Conservation (phyloP, 768 basidiomycete genomes). For the Clitopilus passeckerianus region DNA sequence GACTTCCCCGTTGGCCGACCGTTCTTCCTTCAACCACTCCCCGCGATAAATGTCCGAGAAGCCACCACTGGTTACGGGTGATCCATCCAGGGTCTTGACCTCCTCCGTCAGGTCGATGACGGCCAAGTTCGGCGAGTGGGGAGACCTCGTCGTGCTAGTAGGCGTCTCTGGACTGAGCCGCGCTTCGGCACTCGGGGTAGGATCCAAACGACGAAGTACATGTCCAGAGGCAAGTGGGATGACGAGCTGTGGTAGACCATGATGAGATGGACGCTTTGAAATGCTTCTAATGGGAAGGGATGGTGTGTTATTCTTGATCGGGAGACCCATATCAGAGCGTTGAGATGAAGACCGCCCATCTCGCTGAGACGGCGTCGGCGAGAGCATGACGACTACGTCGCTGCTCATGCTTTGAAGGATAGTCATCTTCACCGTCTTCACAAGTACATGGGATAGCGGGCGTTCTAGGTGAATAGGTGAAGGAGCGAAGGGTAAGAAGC, state of each 20-base stretch:
- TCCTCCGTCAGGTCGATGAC: constrained; percentile 27
- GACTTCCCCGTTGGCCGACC: constrained; percentile 4
- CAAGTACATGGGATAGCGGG: background rate
- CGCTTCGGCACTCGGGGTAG: background rate
- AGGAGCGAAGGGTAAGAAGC: background rate
- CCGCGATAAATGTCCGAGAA: constrained; percentile 47
- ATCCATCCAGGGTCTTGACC: constrained; percentile 17
- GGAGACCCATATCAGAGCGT: background rate
- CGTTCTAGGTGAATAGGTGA: background rate
- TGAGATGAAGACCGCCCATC: background rate
- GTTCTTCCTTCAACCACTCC: constrained; percentile 18
- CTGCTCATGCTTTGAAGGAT: background rate
- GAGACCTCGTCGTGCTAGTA: constrained; percentile 6
- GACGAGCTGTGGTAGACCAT: background rate
- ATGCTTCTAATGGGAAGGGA: background rate
- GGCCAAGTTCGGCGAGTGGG: constrained; percentile 23
- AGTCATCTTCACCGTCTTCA: background rate
- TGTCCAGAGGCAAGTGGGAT: background rate
- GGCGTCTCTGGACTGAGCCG: constrained; percentile 21
- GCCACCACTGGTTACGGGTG: constrained; percentile 39
- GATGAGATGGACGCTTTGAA: background rate
- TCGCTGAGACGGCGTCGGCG: background rate
- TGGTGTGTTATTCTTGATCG: background rate
- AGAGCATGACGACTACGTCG: background rate
- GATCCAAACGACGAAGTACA: background rate